Conservation (phyloP, 768 basidiomycete genomes). For the Tulasnella sp. region DNA sequence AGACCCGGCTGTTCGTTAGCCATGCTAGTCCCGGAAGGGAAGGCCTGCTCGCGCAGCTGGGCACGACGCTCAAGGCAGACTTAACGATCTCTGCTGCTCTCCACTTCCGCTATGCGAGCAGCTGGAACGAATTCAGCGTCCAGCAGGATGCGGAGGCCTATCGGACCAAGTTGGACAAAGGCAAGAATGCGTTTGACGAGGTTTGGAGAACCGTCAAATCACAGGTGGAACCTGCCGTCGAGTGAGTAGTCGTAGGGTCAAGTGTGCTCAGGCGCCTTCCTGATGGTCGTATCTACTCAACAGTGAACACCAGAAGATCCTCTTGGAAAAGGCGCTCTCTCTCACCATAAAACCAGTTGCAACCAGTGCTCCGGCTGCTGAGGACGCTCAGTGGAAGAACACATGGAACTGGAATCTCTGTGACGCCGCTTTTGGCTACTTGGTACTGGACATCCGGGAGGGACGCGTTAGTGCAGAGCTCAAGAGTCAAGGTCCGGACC, state of each 20-base stretch:
- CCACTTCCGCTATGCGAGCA: conserved; percentile 94
- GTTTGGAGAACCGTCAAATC: conserved; percentile 93
- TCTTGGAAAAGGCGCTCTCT: conserved; percentile 83
- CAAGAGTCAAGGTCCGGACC: conserved; percentile 73
- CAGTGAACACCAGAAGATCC: conserved; percentile 73
- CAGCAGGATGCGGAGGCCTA: conserved; percentile 86
- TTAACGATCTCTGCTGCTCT: conserved; percentile 90
- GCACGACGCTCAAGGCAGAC: conserved; percentile 88
- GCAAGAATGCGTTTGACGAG: conserved; percentile 79
- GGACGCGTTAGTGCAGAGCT: conserved; percentile 89
- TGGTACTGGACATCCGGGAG: conserved; percentile 86
- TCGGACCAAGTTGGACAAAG: conserved; percentile 68
- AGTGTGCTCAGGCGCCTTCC: neutral
- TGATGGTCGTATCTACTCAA: neutral
- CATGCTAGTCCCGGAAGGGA: conserved; percentile 92
- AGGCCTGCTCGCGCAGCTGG: conserved; percentile 86
- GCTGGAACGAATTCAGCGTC: conserved; percentile 95
- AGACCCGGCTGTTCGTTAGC: conserved; percentile 89
- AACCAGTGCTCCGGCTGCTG: conserved; percentile 45
- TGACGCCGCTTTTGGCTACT: conserved; percentile 87
- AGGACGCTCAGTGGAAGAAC: conserved; percentile 97
- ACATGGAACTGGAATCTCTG: conserved; percentile 99
- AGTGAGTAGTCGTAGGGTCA: conserved; percentile 39
- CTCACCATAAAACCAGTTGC: conserved; percentile 74
- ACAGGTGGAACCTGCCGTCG: conserved; percentile 88